Conservation (phyloP, 2,329 filamentous ascomycete genomes). For the Coniochaeta prunicola region DNA sequence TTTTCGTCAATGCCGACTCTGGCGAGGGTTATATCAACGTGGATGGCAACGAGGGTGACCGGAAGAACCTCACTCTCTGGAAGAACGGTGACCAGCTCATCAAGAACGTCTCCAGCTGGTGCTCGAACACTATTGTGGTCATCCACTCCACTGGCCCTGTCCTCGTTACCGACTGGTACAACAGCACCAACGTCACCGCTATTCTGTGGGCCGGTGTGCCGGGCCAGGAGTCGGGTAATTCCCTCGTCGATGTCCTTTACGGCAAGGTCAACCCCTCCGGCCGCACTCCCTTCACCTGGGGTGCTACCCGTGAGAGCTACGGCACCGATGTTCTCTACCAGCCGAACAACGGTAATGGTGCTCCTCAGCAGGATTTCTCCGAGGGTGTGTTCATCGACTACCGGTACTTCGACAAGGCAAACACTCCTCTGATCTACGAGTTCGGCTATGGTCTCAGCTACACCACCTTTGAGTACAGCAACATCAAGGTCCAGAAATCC, state of each 20-base stretch:
- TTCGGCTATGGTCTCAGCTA: conserved; percentile 79
- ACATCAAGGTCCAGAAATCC: conserved; percentile 49
- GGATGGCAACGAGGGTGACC: conserved; percentile 79
- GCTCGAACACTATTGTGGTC: conserved; percentile 86
- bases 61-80: conserved; percentile 91
- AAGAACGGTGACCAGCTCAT: conserved; percentile 73
- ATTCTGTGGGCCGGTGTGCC: conserved; percentile 78
- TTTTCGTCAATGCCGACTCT: conserved; percentile 82
- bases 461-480: conserved; percentile 70
- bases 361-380: conserved; percentile 66
- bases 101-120: conserved; percentile 67
- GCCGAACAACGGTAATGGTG: conserved; percentile 58
- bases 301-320: conserved; percentile 58
- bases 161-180: conserved; percentile 65
- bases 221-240: conserved; percentile 76
- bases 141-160: conserved; percentile 82
- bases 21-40: conserved; percentile 83
- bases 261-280: conserved; percentile 71
- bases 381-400: conserved; percentile 83
- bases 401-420: conserved; percentile 62
- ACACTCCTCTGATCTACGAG: conserved; percentile 65
- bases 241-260: conserved; percentile 76
- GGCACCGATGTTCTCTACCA: conserved; percentile 59
- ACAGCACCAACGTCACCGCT: conserved; percentile 72
- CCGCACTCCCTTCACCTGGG: conserved; percentile 76